phyloP scores from a whole-genome alignment of 2,329 filamentous ascomycete species.

The Colletotrichum eleusines region DNA sequence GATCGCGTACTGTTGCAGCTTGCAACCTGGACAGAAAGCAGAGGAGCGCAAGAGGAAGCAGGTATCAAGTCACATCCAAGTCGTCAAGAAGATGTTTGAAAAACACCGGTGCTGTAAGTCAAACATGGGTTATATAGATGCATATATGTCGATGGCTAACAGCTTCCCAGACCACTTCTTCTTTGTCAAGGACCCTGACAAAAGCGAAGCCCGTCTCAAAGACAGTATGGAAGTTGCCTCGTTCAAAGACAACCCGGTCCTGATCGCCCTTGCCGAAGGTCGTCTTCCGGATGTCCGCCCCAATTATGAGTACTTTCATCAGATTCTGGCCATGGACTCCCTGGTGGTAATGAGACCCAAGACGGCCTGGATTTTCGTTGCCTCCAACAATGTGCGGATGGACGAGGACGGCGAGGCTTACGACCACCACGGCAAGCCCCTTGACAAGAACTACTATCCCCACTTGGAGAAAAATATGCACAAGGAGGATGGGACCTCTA shows the following conservation, averaged over 20 bases:
- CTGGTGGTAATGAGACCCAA: constrained; percentile 67
- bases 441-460: constrained; percentile 64
- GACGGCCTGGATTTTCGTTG: constrained; percentile 70
- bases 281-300: constrained; percentile 69
- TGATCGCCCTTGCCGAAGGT: constrained; percentile 70
- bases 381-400: constrained; percentile 64
- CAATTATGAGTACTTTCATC: constrained; percentile 72
- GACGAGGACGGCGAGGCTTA: constrained; percentile 58
- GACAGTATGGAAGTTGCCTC: constrained; percentile 61
- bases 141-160: constrained; percentile 16
- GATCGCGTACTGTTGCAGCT: constrained; percentile 61
- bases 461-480: constrained; percentile 68
- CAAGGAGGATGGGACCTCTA: constrained; percentile 63
- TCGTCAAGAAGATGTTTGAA: constrained; percentile 75
- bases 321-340: constrained; percentile 66
- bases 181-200: constrained; percentile 65
- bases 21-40: constrained; percentile 60
- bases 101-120: constrained; percentile 73
- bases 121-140: background rate
- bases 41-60: constrained; percentile 70
- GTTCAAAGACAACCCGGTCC: constrained; percentile 74
- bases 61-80: constrained; percentile 78
- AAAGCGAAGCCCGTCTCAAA: constrained; percentile 64
- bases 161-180: constrained; percentile 66
- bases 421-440: constrained; percentile 56